Evolutionary conservation across 2,329 filamentous ascomycete genomes (phyloP), one percentile per base, ranked within the genome.

Genomic region (Neonectria neomacrospora): DNA sequence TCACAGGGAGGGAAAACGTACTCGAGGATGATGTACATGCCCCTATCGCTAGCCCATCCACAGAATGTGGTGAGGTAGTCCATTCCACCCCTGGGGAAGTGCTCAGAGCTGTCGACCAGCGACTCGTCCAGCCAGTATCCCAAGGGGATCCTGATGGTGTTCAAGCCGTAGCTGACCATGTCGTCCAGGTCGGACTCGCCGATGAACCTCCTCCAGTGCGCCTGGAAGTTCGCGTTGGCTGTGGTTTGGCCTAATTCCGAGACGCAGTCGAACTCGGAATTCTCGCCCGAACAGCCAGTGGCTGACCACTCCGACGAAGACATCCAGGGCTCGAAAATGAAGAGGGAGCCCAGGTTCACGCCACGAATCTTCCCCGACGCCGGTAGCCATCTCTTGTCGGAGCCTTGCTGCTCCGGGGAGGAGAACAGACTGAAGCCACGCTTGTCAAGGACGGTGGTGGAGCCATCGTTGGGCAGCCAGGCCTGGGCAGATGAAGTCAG

Each of bases 311-410:
- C 78, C 28, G 74, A 70, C 16, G 68, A 66, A 48, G 80, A 80
- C 71, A 87, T 83, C 85, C 85, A 87, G 8, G 83, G 83, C 74
- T 88, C 85, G 34, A 82, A 75, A 56, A 87, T 72, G 68, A 87
- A 86, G 23, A 82, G 77, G 1, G 81, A 80, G 6, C 85, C 84
- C 9, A 86, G 74, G 69, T 87, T 87, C 59, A 87, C 85, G 32
- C 85, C 85, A 10, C 85, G 82, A 54, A 87, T 82, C 70, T 85
- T 85, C 55, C 32, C 55, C 3, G 48, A 61, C 1, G 53, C 61
- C 2, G 70, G 64, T 1, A 64, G 59, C 65, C 61, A 69, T 61
- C 67, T 42, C 48, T 67, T 69, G 7, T 60, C 32, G 1, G 22
- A 2, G 2, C 30, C 48, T 1, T 42, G 16, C n/a, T 53, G 54